Evolutionary conservation across 768 basidiomycete genomes (phyloP).

Genomic region (Serendipita sp.): DNA sequence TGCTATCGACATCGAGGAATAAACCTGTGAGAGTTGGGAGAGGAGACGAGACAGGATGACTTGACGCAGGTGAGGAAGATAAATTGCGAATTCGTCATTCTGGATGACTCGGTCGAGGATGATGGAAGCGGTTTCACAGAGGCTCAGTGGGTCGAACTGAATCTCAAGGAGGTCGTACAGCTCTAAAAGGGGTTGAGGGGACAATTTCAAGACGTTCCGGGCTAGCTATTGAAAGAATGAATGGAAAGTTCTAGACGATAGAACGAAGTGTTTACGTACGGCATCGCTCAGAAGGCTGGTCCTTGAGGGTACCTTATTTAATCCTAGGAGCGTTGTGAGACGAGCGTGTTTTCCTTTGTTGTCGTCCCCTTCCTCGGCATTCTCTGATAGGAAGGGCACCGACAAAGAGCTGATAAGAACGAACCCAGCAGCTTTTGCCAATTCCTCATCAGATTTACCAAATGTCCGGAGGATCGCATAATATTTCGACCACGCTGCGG

Average conservation of each 20-base stretch:
- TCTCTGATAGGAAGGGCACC: slow-evolving; percentile 61
- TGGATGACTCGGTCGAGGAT: slow-evolving; percentile 44
- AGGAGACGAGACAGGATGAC: slow-evolving; percentile 84
- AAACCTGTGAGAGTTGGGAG: slow-evolving; percentile 82
- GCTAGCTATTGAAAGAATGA: slow-evolving; percentile 37
- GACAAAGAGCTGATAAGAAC: slow-evolving; percentile 86
- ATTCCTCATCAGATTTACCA: slow-evolving; percentile 60
- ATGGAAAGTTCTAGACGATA: not conserved
- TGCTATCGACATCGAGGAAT: slow-evolving; percentile 66
- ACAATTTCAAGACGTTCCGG: slow-evolving; percentile 66
- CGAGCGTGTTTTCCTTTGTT: slow-evolving; percentile 55
- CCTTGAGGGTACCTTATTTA: slow-evolving; percentile 70
- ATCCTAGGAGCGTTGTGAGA: slow-evolving; percentile 69
- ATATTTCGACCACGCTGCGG: slow-evolving; percentile 87
- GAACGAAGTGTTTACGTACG: slow-evolving; percentile 29
- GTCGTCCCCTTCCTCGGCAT: slow-evolving; percentile 29
- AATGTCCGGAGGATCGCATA: slow-evolving; percentile 53
- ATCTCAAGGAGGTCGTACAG: slow-evolving; percentile 83
- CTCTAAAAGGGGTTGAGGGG: slow-evolving; percentile 51
- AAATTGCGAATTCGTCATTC: slow-evolving; percentile 43
- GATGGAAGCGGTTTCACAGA: slow-evolving; percentile 63
- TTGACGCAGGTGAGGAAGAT: slow-evolving; percentile 77
- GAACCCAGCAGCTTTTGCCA: slow-evolving; percentile 68
- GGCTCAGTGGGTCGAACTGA: slow-evolving; percentile 80
- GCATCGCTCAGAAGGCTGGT: slow-evolving; percentile 77